These are phyloP conservation scores for Durusdinium trenchii DNA, from an alignment of 73 alveolate genomes.

Conservation along the genomic window DNA sequence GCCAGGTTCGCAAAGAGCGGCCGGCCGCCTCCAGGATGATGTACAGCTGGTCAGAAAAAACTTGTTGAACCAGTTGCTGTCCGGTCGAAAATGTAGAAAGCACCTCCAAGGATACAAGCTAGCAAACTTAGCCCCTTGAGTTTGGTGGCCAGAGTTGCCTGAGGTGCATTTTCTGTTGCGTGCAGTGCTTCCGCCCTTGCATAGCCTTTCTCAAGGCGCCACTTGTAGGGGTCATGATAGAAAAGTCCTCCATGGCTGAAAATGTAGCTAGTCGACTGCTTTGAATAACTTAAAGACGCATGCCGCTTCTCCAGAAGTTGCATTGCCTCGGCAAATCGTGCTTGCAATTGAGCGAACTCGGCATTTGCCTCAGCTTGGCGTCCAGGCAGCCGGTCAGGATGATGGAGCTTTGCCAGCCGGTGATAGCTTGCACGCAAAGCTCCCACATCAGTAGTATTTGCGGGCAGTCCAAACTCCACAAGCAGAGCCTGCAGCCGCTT, in stretches of 20 bases:
- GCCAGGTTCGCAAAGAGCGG: too few species aligned
- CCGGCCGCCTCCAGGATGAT: too few species aligned
- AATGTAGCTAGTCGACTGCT: neutral
- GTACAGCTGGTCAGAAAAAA: too few species aligned
- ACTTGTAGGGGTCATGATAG: slow-evolving; percentile 26
- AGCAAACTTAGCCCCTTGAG: neutral
- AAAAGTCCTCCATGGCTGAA: neutral
- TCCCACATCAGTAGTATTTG: neutral
- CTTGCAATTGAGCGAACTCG: slow-evolving; percentile 1
- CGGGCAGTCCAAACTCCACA: neutral
- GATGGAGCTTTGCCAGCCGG: neutral
- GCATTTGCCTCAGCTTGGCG: neutral
- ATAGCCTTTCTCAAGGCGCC: neutral
- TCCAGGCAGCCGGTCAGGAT: neutral
- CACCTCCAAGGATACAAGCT: neutral
- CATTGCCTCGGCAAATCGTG: neutral
- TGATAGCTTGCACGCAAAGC: neutral
- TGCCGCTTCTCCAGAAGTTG: neutral
- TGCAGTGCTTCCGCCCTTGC: neutral
- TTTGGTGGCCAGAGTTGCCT: neutral
- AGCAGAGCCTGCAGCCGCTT: neutral
- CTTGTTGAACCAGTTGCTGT: slow-evolving; percentile 15
- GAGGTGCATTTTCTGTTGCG: neutral
- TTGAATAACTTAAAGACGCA: neutral
- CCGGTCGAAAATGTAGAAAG: slow-evolving; percentile 11